Conservation (phyloP, 805 yeast genomes). For the Torulaspora franciscae region DNA sequence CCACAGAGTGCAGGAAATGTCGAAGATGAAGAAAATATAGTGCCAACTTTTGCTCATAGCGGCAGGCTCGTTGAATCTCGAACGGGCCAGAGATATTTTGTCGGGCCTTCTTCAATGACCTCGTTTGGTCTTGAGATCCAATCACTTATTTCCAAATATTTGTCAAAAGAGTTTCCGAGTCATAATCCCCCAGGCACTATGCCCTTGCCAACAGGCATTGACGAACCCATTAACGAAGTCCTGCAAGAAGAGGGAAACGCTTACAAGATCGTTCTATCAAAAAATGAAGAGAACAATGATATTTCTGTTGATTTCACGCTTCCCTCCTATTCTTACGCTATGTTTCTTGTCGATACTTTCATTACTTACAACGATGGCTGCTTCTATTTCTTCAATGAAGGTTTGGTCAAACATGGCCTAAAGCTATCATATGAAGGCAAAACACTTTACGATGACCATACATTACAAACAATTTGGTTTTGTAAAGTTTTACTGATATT, state of each 20-base stretch:
- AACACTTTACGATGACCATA: constrained; percentile 43
- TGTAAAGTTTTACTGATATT: constrained; percentile 69
- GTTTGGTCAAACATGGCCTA: constrained; percentile 62
- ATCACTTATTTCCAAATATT: constrained; percentile 47
- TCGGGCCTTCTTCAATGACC: constrained; percentile 81
- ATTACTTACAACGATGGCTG: constrained; percentile 79
- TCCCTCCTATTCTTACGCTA: constrained; percentile 73
- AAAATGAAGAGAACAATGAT: constrained; percentile 41
- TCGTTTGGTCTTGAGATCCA: constrained; percentile 74
- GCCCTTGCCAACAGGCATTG: constrained; percentile 3
- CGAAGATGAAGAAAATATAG: constrained; percentile 44
- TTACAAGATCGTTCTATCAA: constrained; percentile 61
- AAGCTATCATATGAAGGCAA: constrained; percentile 54
- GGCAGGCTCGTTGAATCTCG: constrained; percentile 69
- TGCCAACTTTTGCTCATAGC: constrained; percentile 64
- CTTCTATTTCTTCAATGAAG: constrained; percentile 79
- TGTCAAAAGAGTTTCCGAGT: constrained; percentile 21
- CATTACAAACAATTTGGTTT: constrained; percentile 74
- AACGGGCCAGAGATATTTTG: constrained; percentile 70
- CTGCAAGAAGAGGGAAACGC: constrained; percentile 75
- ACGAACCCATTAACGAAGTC: constrained; percentile 46
- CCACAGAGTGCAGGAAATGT: not conserved
- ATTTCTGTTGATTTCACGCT: constrained; percentile 64
- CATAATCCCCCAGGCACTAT: not conserved
- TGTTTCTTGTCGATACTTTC: constrained; percentile 68